Evolutionary conservation across 345 rosid species (phyloP), one percentile per base, ranked within the genome.

Genomic region (Garcia nutans): DNA sequence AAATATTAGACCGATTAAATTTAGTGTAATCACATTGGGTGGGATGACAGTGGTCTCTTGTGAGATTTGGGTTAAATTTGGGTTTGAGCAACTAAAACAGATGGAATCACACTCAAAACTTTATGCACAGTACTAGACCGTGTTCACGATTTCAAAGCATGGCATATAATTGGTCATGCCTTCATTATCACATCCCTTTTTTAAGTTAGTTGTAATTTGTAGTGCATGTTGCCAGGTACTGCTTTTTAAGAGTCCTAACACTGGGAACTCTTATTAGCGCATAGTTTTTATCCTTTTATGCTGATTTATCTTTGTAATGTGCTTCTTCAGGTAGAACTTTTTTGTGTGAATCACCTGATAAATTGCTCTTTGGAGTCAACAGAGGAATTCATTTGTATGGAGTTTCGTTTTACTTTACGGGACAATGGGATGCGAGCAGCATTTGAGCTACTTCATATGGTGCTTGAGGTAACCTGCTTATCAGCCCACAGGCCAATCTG

Each of bases 301-400:
- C 45, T 74, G 41, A 65, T 78, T 64, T 26, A 55, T 54, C 13
- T 56, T 12, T 73, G 65, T 42, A 26, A 55, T 62, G 47, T 80
- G 68, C 64, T 80, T 71, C 47, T 76, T 11, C 87, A 95, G 98
- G 97, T 96, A 62, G 99, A 96, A 86, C 97, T 93, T 74, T 96
- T 96, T 86, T 96, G 98, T 55, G 97, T 96, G 80, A 96, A 96
- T 83, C 97, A 96, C 89, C 82, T 93, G 67, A 93, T 96, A 81
- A 96, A 96, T 81, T 96, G 99, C 87, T 96, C 99, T 9, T 80
- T 96, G 93, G 99, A 96, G 87, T 93, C 99, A 44, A 93, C 97
- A 1, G 98, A 96, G 84, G 99, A 96, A 83, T 92, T 96, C 80
- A 96, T 96, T 80, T 88, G 97, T 55, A 96, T 96, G 99, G 99